A percentile compares a stretch with the other conserved stretches of the same genome.
Evolutionary conservation across 2,329 filamentous ascomycete species (phyloP).

Genomic region (Ophiobolus disseminans): DNA sequence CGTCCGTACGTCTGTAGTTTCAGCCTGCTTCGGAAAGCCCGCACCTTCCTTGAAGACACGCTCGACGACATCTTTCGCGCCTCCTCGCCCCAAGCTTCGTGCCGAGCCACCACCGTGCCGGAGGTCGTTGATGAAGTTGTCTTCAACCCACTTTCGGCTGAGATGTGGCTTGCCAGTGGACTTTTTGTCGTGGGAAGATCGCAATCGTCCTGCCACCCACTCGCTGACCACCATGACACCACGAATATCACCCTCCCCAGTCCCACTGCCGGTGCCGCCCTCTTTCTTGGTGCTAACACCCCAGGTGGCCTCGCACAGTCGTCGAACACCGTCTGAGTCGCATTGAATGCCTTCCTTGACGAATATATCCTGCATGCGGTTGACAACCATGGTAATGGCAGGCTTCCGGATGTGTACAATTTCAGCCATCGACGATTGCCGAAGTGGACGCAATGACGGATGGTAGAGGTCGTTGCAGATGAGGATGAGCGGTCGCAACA

Average conservation of each 20-base stretch:
- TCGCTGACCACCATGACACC: conserved; percentile 86
- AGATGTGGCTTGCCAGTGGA: conserved; percentile 58
- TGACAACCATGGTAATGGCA: conserved; percentile 82
- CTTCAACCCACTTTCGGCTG: conserved; percentile 79
- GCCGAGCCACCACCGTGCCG: conserved; percentile 74
- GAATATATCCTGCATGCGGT: conserved; percentile 82
- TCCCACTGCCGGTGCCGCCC: conserved; percentile 63
- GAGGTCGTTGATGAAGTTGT: conserved; percentile 72
- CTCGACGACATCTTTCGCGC: conserved; percentile 75
- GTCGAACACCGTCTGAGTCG: conserved; percentile 86
- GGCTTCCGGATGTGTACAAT: conserved; percentile 92
- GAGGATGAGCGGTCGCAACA: conserved; percentile 86
- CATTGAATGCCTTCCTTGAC: conserved; percentile 86
- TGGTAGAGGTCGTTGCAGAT: conserved; percentile 99
- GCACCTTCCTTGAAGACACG: conserved; percentile 82
- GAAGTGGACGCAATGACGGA: conserved; percentile 81
- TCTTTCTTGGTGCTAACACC: conserved; percentile 77
- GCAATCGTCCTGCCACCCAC: conserved; percentile 79
- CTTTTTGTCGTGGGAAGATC: conserved; percentile 49
- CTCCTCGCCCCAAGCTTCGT: conserved; percentile 74
- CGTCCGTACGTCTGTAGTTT: conserved; percentile 56
- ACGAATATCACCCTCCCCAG: conserved; percentile 76
- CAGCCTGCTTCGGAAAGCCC: conserved; percentile 71
- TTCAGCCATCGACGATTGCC: conserved; percentile 85
- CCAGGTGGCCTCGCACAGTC: conserved; percentile 83